Conservation (phyloP, 2,329 filamentous ascomycete species). For the Berkeleyomyces rouxiae region DNA sequence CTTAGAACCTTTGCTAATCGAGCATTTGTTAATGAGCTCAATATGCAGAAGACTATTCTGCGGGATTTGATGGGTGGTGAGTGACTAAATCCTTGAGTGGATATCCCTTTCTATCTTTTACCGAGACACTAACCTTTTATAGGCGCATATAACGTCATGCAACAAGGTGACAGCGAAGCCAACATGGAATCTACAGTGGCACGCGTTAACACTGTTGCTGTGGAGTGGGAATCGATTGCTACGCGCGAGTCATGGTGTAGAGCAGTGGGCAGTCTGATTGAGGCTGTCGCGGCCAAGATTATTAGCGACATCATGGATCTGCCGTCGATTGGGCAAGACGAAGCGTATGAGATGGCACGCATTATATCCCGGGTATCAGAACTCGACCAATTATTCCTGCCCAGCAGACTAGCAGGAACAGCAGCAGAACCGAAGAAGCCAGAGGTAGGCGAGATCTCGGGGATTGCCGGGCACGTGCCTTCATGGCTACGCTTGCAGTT, state of each 20-base stretch:
- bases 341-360: conserved; percentile 43
- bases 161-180: conserved; percentile 36
- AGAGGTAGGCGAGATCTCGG: conserved; percentile 28
- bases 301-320: conserved; percentile 46
- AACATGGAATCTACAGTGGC: conserved; percentile 36
- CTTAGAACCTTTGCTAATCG: conserved; percentile 44
- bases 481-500: conserved; percentile 49
- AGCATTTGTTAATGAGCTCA: conserved; percentile 45
- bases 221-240: conserved; percentile 41
- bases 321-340: conserved; percentile 43
- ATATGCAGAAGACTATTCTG: conserved; percentile 42
- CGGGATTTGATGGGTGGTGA: conserved; percentile 41
- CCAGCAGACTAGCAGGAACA: conserved; percentile 23
- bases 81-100: neutral
- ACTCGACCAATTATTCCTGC: conserved; percentile 43
- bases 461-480: conserved; percentile 42
- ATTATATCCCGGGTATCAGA: conserved; percentile 40
- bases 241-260: conserved; percentile 46
- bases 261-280: conserved; percentile 42
- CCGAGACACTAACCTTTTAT: neutral
- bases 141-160: conserved; percentile 41
- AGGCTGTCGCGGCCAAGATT: conserved; percentile 42
- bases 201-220: conserved; percentile 36
- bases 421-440: conserved; percentile 6
- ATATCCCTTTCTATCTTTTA: neutral